Percentiles rank a stretch among this genome's conserved stretches.
phyloP scores from a whole-genome alignment of 1,284 basidiomycete genomes.

The Leccinum colubrinum region DNA sequence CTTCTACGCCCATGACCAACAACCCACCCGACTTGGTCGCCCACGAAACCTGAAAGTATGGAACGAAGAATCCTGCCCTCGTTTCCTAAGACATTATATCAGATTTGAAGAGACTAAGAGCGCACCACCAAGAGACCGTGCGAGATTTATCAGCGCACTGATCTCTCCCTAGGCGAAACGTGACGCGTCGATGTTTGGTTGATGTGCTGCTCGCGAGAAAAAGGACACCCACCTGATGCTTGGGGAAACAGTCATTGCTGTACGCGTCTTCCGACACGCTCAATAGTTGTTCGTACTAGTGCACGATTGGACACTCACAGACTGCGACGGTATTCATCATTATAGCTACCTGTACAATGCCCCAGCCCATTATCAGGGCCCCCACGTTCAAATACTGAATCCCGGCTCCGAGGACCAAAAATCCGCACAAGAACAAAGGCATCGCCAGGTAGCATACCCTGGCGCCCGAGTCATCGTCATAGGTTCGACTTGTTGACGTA shows the following conservation, averaged over 20 bases:
- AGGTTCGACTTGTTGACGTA: neutral
- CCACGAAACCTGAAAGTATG: conserved; percentile 59
- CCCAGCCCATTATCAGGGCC: conserved; percentile 67
- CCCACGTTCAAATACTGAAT: conserved; percentile 55
- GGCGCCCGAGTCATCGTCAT: neutral
- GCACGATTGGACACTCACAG: conserved; percentile 39
- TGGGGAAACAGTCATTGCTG: conserved; percentile 46
- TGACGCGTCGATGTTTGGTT: neutral
- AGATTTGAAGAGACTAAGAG: neutral
- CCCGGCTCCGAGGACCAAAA: conserved; percentile 57
- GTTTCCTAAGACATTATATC: neutral
- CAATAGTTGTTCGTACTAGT: neutral
- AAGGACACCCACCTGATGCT: conserved; percentile 22
- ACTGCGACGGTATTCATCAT: conserved; percentile 69
- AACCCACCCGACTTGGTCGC: conserved; percentile 46
- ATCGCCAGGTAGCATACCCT: conserved; percentile 68
- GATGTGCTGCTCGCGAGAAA: neutral
- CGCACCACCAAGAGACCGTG: conserved; percentile 46
- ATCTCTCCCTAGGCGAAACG: conserved; percentile 43
- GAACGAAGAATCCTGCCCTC: conserved; percentile 44
- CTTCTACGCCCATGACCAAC: conserved; percentile 49
- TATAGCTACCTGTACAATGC: conserved; percentile 54
- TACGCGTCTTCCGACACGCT: conserved; percentile 44
- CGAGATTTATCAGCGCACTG: conserved; percentile 51
- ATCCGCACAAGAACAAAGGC: conserved; percentile 62